Percentiles rank a stretch among this genome's conserved stretches.
These are phyloP conservation scores for Ophiosphaerella herpotricha DNA, from an alignment of 2,329 filamentous ascomycete species.

Conservation along the genomic window DNA sequence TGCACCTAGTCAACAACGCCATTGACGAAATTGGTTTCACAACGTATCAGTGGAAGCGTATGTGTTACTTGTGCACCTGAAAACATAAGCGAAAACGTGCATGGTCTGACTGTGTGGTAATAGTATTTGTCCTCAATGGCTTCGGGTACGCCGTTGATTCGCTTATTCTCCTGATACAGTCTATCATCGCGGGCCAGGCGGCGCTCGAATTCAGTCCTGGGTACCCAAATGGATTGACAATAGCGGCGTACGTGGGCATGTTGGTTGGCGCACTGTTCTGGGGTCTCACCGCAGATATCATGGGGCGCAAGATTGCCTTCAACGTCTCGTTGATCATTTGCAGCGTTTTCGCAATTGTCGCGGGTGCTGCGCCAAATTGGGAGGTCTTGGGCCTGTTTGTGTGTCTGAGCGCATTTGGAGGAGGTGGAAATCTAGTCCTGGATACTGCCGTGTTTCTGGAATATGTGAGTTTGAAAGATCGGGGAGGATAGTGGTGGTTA, in stretches of 20 bases:
- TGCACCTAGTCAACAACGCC: conserved; percentile 69
- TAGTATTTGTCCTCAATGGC: conserved; percentile 62
- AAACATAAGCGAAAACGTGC: background rate
- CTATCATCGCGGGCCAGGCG: conserved; percentile 64
- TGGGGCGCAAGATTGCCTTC: conserved; percentile 71
- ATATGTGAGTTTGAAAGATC: conserved; percentile 39
- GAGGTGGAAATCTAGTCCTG: conserved; percentile 66
- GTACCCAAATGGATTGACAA: conserved; percentile 63
- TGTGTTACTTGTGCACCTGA: background rate
- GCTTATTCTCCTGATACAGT: conserved; percentile 63
- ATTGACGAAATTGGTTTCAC: conserved; percentile 53
- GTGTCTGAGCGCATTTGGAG: conserved; percentile 66
- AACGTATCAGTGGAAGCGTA: conserved; percentile 56
- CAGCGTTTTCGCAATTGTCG: conserved; percentile 65
- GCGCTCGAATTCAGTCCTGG: conserved; percentile 62
- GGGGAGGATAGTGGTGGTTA: too few species aligned
- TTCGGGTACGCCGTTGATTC: conserved; percentile 66
- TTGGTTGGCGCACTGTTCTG: conserved; percentile 67
- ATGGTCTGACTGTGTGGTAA: background rate
- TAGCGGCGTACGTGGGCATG: conserved; percentile 64
- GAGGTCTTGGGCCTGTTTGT: conserved; percentile 67
- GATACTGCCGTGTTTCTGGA: conserved; percentile 66
- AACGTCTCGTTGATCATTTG: conserved; percentile 69
- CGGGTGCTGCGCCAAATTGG: conserved; percentile 71
- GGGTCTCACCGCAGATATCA: conserved; percentile 69